Base-by-base conservation (phyloP, 192 early-diverging fungal species). In the Entomortierella beljakovae region DNA sequence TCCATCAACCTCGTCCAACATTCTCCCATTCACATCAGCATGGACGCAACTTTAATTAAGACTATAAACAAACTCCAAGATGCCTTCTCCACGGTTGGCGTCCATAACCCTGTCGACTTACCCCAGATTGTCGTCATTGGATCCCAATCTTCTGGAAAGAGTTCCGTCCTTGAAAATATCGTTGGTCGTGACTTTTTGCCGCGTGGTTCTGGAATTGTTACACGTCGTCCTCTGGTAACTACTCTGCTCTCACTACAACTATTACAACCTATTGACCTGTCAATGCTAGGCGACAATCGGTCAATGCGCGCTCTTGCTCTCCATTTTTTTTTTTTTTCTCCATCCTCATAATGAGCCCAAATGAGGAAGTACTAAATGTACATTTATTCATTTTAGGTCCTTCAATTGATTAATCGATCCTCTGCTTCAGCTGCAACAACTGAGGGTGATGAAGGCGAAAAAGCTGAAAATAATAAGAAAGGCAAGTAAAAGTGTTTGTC, bases 181-280 rank as follows among this genome's bases (percentile, higher is more conserved):
- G 98, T 99, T 31, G 98, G 98, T 7, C 85, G 95, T 59, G 98
- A 99, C 88, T 99, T 99, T 86, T 80, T 99, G 64, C 98, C 98
- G 38, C 89, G 98, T 76, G 98, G 98, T 25, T 93, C 91, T 15
- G 97, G 97, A 22, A 99, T 99, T 76, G 98, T 99, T 35, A 99
- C 98, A 29, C 91, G 98, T 43, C 90, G 98, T 35, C 98, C 98
- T 38, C 87, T 99, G 70, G 92, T 92, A 89, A 70, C 43, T 50
- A 11, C 29, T 25, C 54, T 18, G 0, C 54, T 11, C 54, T 26
- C 37, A 38, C 50, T 8, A 9, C 23, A 8, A 2, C 50, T 13
- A 6, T 13, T 38, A 38, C 37, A 38, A 6, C 37, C 37, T 8
- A 8, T 38, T 13, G 37, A 38, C 6, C 37, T 38, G 6, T 13